Conservation (phyloP, 352 stramenopile species). For the Phytophthora pisi region DNA sequence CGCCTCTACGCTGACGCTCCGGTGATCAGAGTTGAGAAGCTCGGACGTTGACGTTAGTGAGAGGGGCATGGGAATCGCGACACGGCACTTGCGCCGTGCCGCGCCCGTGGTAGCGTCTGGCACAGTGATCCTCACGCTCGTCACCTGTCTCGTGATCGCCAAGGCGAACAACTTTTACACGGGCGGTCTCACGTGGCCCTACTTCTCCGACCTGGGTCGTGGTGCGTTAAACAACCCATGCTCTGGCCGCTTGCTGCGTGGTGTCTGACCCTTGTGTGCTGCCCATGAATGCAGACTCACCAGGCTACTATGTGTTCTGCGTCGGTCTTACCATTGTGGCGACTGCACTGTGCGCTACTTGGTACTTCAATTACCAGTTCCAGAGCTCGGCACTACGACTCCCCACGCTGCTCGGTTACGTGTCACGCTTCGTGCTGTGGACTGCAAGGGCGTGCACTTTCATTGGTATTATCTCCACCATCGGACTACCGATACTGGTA, state of each 20-base stretch:
- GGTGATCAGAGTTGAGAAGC: conserved; percentile 1
- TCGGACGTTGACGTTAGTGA: neutral
- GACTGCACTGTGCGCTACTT: conserved; percentile 43
- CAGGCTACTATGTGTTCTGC: conserved; percentile 63
- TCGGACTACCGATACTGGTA: conserved; percentile 62
- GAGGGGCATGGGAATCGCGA: conserved; percentile 9
- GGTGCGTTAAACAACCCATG: conserved; percentile 14
- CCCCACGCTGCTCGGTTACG: conserved; percentile 38
- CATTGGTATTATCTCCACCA: conserved; percentile 48
- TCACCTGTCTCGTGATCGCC: conserved; percentile 57
- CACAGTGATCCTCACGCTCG: conserved; percentile 51
- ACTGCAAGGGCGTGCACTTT: conserved; percentile 21
- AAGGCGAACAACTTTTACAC: conserved; percentile 60
- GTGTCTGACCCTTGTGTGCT: neutral
- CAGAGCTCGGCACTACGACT: conserved; percentile 44
- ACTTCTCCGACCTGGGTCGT: conserved; percentile 73
- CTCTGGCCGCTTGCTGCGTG: neutral
- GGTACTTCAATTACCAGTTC: conserved; percentile 66
- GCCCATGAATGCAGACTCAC: conserved; percentile 34
- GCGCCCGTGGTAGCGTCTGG: conserved; percentile 46
- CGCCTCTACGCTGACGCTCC: neutral
- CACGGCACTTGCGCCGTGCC: conserved; percentile 6
- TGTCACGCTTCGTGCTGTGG: conserved; percentile 33
- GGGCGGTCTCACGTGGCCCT: conserved; percentile 63
- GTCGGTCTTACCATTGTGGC: conserved; percentile 46